Evolutionary conservation across 495 filamentous ascomycete genomes (phyloP).

Genomic region (Ramalina peruviana): DNA sequence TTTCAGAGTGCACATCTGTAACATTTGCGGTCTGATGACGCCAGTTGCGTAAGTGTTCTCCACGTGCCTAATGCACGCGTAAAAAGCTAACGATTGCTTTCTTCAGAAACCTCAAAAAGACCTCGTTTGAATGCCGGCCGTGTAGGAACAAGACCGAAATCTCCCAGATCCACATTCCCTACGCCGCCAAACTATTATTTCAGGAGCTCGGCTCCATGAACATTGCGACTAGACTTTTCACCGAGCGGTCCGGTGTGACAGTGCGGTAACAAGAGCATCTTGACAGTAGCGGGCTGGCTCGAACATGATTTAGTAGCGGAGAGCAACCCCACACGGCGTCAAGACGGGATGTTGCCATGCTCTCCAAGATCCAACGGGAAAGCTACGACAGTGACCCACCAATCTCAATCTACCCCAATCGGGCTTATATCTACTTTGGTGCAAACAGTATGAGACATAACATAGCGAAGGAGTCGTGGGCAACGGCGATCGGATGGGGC

Average conservation of each 20-base stretch:
- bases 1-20: constrained; percentile 96
- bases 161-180: constrained; percentile 92
- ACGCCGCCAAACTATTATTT: constrained; percentile 96
- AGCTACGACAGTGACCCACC: no score
- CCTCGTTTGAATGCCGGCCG: constrained; percentile 86
- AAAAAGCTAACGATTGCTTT: constrained; percentile 18
- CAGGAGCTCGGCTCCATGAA: constrained; percentile 98
- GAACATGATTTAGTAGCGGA: no score
- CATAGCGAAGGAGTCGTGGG: no score
- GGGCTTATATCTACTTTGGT: no score
- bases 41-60: constrained; percentile 78
- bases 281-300: no score
- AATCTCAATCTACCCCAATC: no score
- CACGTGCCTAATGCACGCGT: background rate
- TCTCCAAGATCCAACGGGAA: no score
- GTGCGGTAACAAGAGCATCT: constrained; percentile 31
- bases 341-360: no score
- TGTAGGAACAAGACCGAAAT: constrained; percentile 98
- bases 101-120: constrained; percentile 78
- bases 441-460: no score
- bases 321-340: no score
- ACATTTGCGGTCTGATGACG: constrained; percentile 98
- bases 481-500: no score
- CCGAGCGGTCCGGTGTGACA: constrained; percentile 58
- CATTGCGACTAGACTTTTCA: constrained; percentile 94